These are phyloP conservation scores for Iris macrosiphon DNA, from an alignment of 106 monocot species.

Conservation along the genomic window DNA sequence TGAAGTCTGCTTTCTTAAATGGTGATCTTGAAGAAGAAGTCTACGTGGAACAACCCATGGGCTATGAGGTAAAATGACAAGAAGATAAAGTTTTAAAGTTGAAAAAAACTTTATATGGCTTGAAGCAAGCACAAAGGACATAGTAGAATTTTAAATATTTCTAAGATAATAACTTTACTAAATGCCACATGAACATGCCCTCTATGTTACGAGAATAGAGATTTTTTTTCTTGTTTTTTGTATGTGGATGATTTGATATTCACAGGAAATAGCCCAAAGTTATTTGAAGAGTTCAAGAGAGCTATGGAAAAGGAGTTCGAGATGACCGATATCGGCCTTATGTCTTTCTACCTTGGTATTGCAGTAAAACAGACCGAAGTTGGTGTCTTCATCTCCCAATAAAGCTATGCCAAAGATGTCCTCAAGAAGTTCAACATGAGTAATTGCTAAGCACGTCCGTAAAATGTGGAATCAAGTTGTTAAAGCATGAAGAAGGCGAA, in stretches of 20 bases:
- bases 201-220: not conserved
- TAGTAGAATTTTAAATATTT: not conserved
- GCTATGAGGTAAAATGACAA: not conserved
- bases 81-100: constrained; percentile 1
- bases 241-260: not conserved
- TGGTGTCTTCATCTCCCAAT: not conserved
- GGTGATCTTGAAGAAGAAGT: not conserved
- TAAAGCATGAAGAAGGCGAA: not conserved
- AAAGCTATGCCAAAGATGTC: not conserved
- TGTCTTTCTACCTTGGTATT: not conserved
- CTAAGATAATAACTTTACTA: not conserved
- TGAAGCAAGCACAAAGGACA: not conserved
- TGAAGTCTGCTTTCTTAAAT: constrained; percentile 2
- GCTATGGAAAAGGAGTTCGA: not conserved
- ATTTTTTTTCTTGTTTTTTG: not conserved
- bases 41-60: not conserved
- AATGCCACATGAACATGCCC: not conserved
- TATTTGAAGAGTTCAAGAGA: not conserved
- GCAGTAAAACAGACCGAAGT: not conserved
- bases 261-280: not conserved
- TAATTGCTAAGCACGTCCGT: not conserved
- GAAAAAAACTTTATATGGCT: not conserved
- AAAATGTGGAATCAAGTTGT: not conserved
- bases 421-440: constrained; percentile 4
- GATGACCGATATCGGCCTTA: not conserved